Percentiles rank a stretch among this genome's conserved stretches.
Conservation (phyloP, 83 land plant genomes). For the Diphasiastrum complanatum region DNA sequence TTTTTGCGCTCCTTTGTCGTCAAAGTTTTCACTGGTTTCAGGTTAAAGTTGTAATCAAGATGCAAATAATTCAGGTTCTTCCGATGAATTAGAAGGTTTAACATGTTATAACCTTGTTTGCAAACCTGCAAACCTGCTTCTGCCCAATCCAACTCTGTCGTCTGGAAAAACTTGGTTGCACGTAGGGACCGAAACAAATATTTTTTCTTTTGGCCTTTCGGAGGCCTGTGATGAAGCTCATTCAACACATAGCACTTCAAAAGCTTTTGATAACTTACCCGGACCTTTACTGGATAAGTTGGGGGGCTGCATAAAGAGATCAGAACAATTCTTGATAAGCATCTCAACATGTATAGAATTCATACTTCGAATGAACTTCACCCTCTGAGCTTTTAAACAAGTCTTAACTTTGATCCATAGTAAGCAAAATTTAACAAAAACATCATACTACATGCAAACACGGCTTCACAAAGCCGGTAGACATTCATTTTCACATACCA, state of each 20-base stretch:
- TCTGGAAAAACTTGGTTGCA: constrained; percentile 98
- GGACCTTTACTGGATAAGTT: constrained; percentile 94
- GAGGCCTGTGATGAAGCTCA: constrained; percentile 95
- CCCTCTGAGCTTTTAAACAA: background rate
- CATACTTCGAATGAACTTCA: background rate
- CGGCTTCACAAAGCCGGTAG: too few species aligned
- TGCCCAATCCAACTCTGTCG: constrained; percentile 97
- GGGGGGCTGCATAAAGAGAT: constrained; percentile 68
- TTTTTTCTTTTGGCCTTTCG: constrained; percentile 98
- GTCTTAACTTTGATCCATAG: background rate
- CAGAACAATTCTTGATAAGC: background rate
- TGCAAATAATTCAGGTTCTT: constrained; percentile 96
- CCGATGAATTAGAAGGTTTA: constrained; percentile 89
- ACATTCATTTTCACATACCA: constrained; percentile 50
- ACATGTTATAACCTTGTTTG: constrained; percentile 97
- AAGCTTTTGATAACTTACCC: constrained; percentile 94
- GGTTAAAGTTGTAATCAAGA: constrained; percentile 92
- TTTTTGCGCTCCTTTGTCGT: constrained; percentile 97
- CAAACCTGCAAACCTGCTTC: constrained; percentile 99
- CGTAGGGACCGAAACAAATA: constrained; percentile 86
- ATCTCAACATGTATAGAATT: background rate
- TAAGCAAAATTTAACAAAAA: background rate
- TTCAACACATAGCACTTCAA: constrained; percentile 93
- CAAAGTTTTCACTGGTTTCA: constrained; percentile 96
- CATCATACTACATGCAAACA: too few species aligned